These are phyloP conservation scores for Neonothopanus nambi DNA, from an alignment of 1,284 basidiomycete species.

Conservation along the genomic window DNA sequence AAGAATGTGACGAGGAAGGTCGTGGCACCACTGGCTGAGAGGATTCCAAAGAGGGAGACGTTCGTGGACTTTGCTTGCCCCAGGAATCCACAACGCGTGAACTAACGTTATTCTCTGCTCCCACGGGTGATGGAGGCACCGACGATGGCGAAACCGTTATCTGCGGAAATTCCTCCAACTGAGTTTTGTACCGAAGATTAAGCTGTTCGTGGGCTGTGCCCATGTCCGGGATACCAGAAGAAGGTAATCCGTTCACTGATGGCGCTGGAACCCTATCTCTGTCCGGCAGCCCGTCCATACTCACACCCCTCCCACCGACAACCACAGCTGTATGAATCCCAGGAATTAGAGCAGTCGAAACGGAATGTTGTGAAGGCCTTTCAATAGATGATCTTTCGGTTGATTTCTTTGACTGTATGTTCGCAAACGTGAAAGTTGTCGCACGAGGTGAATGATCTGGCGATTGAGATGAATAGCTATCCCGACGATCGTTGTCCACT, in stretches of 20 bases:
- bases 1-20: background rate
- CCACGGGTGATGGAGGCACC: background rate
- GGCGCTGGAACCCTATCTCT: no score
- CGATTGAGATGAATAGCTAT: conserved; percentile 33
- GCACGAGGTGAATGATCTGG: background rate
- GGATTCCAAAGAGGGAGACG: background rate
- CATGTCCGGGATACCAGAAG: no score
- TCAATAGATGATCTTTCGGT: background rate
- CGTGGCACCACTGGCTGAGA: background rate
- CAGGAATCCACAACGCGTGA: no score
- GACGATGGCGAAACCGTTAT: background rate
- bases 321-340: no score
- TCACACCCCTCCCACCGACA: no score
- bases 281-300: no score
- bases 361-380: background rate
- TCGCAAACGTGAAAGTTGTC: background rate
- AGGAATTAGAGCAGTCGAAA: no score
- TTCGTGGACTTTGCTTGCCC: background rate
- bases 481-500: conserved; percentile 23
- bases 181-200: no score
- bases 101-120: no score
- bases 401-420: background rate
- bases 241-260: no score
- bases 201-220: no score
- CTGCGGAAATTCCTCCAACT: no score